Conservation (phyloP, 352 stramenopile species). For the Globisporangium nunn region DNA sequence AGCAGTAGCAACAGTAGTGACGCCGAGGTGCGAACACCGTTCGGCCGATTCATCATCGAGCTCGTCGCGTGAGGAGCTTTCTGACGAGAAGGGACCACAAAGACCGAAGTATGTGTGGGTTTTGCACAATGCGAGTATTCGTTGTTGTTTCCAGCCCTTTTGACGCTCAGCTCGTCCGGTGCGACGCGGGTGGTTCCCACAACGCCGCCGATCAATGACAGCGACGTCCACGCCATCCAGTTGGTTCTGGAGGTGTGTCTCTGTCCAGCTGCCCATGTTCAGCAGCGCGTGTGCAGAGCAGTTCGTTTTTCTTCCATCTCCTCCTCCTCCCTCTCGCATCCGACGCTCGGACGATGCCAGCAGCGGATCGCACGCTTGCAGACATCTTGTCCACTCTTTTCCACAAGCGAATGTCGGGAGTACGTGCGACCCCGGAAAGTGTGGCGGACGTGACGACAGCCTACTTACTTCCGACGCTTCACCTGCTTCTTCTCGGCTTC, state of each 20-base stretch:
- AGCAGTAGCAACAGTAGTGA: neutral
- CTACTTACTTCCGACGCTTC: slow-evolving; percentile 3
- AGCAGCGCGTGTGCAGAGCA: neutral
- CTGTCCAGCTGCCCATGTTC: too few relatives aligned
- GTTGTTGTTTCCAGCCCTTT: neutral
- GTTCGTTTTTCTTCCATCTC: neutral
- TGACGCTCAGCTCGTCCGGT: neutral
- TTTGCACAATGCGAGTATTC: slow-evolving; percentile 1
- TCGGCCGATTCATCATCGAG: slow-evolving; percentile 6
- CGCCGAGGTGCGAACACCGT: neutral
- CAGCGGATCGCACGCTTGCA: too few relatives aligned
- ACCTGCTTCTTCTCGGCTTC: slow-evolving; percentile 7
- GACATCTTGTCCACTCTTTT: too few relatives aligned
- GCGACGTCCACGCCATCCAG: too few relatives aligned
- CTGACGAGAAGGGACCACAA: too few relatives aligned
- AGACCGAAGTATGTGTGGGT: neutral
- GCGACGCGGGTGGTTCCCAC: neutral
- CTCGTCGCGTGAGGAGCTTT: neutral
- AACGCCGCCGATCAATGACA: too few relatives aligned
- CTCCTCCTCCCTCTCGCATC: too few relatives aligned
- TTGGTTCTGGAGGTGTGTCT: too few relatives aligned
- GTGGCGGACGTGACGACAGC: too few relatives aligned
- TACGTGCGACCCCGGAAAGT: too few relatives aligned
- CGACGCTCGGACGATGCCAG: too few relatives aligned
- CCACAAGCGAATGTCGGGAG: neutral